A percentile compares a stretch with the other conserved stretches of the same genome.
These are phyloP conservation scores for Candida endomychidarum DNA, from an alignment of 805 yeast genomes.

Conservation along the genomic window DNA sequence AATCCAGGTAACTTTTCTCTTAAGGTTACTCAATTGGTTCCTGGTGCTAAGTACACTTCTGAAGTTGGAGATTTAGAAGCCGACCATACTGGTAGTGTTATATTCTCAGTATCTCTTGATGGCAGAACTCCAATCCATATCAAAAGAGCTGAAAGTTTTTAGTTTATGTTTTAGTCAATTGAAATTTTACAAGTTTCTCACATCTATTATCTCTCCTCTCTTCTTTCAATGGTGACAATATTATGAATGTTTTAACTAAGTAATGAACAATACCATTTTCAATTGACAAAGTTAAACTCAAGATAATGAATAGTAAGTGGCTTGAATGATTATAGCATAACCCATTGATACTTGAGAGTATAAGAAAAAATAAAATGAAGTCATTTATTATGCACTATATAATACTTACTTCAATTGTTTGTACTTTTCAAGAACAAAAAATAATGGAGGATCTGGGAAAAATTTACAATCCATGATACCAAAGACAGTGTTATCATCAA, in stretches of 20 bases:
- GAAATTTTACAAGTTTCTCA: neutral
- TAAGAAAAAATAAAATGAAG: neutral
- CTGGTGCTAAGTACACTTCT: conserved; percentile 5
- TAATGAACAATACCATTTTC: too few relatives aligned
- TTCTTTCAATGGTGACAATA: neutral
- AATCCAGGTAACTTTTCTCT: conserved; percentile 10
- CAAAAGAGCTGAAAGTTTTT: conserved; percentile 1
- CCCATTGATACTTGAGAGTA: neutral
- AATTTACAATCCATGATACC: conserved; percentile 9
- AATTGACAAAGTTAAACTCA: too few relatives aligned
- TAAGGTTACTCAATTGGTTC: conserved; percentile 10
- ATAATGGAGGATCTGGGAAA: conserved; percentile 7
- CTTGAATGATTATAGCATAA: too few relatives aligned
- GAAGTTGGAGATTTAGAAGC: conserved; percentile 6
- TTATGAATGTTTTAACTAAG: too few relatives aligned
- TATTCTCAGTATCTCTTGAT: conserved; percentile 8
- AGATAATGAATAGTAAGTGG: too few relatives aligned
- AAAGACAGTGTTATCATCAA: conserved; percentile 8
- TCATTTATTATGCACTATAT: neutral
- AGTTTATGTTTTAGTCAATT: neutral
- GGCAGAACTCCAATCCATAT: conserved; percentile 10
- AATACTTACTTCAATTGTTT: conserved; percentile 3
- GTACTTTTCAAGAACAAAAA: conserved; percentile 7
- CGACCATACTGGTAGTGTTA: conserved; percentile 7
- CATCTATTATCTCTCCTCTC: neutral